Evolutionary conservation across 306 rosid species (phyloP).

Genomic region (Cicer arietinum): DNA sequence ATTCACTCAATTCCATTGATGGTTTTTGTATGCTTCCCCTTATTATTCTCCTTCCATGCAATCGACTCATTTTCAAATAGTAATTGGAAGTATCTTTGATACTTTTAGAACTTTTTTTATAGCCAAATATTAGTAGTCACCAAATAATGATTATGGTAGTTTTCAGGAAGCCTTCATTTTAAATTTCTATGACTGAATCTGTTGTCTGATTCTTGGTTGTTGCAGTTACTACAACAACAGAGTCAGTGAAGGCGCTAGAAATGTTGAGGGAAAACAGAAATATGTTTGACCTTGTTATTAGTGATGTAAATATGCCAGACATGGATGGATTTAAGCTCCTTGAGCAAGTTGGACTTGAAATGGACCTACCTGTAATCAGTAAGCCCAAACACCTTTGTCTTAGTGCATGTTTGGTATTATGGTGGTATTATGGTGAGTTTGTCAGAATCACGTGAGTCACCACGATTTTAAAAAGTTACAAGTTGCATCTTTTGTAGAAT

Average conservation of each 20-base stretch:
- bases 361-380: constrained; percentile 93
- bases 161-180: not conserved
- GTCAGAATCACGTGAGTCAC: no score
- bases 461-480: no score
- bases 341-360: constrained; percentile 79
- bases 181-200: not conserved
- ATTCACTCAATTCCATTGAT: not conserved
- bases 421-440: no score
- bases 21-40: not conserved
- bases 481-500: no score
- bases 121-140: not conserved
- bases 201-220: constrained; percentile 41
- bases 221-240: constrained; percentile 77
- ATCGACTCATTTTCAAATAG: not conserved
- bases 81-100: not conserved
- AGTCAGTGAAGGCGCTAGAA: constrained; percentile 67
- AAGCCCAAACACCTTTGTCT: constrained; percentile 45
- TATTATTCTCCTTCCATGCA: not conserved
- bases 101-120: not conserved
- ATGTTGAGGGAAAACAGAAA: constrained; percentile 74
- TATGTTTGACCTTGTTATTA: constrained; percentile 75
- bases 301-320: constrained; percentile 90
- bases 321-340: constrained; percentile 95
- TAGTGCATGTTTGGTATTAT: no score
- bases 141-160: not conserved